Evolutionary conservation across 2,329 filamentous ascomycete genomes (phyloP).

Genomic region (Scytalidium sp.): DNA sequence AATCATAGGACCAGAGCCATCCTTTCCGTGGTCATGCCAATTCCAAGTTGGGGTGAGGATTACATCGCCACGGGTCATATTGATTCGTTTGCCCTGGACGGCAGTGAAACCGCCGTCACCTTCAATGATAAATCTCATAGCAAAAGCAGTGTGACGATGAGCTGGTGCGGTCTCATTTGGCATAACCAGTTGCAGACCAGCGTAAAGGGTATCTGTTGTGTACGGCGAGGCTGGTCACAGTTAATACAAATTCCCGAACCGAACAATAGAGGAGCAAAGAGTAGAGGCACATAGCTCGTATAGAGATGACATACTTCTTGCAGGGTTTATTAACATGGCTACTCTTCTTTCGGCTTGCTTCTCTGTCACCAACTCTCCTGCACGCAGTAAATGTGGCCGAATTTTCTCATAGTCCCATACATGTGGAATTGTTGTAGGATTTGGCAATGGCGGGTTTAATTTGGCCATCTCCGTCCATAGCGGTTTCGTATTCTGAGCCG

Average conservation of each 20-base stretch:
- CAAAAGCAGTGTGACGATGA: constrained; percentile 54
- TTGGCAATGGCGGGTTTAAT: constrained; percentile 44
- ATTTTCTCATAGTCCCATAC: constrained; percentile 35
- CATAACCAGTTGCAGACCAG: constrained; percentile 53
- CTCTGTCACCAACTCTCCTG: constrained; percentile 34
- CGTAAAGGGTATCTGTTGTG: constrained; percentile 57
- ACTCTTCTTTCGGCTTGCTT: constrained; percentile 40
- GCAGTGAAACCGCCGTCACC: constrained; percentile 54
- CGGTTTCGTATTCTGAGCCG: constrained; percentile 25
- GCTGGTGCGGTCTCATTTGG: constrained; percentile 53
- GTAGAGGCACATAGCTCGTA: no score
- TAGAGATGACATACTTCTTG: constrained; percentile 29
- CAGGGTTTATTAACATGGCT: constrained; percentile 39
- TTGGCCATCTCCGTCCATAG: constrained; percentile 47
- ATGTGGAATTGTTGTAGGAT: constrained; percentile 37
- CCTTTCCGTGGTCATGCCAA: constrained; percentile 59
- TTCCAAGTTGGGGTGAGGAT: constrained; percentile 57
- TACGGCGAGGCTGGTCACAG: constrained; percentile 42
- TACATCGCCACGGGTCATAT: constrained; percentile 50
- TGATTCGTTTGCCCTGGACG: constrained; percentile 50
- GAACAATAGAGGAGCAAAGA: constrained; percentile 31
- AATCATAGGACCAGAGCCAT: constrained; percentile 49
- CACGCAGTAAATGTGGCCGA: constrained; percentile 29
- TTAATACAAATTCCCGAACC: constrained; percentile 26
- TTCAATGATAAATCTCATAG: constrained; percentile 56